These are phyloP conservation scores for Hymenoscyphus fraxineus DNA, from an alignment of 2,329 filamentous ascomycete genomes.

Conservation along the genomic window DNA sequence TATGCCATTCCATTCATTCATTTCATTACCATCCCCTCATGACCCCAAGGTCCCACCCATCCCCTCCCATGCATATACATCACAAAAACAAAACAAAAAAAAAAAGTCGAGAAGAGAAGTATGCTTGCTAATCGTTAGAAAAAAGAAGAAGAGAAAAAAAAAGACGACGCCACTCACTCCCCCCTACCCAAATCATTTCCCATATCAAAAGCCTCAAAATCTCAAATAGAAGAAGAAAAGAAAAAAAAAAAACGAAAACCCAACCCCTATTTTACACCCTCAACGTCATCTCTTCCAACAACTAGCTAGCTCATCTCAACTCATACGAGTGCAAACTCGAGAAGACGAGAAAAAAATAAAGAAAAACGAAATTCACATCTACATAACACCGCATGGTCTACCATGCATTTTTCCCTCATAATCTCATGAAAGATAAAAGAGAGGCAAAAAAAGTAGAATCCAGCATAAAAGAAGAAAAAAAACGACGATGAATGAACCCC, in stretches of 20 bases:
- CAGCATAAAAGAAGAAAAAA: background rate
- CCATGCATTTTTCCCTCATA: conserved; percentile 8
- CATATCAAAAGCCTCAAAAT: conserved; percentile 1
- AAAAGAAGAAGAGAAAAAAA: conserved; percentile 14
- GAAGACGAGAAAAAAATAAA: conserved; percentile 10
- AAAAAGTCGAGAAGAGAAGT: too few relatives aligned
- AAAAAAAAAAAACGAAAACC: background rate
- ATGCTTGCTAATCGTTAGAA: conserved; percentile 8
- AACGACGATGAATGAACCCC: conserved; percentile 16
- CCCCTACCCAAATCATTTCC: conserved; percentile 1
- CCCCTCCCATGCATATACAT: background rate
- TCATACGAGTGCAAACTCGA: background rate
- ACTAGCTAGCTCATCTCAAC: background rate
- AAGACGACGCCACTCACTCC: background rate
- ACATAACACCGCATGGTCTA: conserved; percentile 10
- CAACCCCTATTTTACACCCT: conserved; percentile 18
- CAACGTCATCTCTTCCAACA: background rate
- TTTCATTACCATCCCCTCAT: background rate
- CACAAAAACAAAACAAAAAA: background rate
- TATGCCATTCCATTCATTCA: background rate
- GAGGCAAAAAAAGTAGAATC: background rate
- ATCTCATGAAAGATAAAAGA: conserved; percentile 3
- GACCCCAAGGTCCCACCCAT: background rate
- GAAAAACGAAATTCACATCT: background rate
- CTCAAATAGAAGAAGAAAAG: conserved; percentile 4